Evolutionary conservation across 1,284 basidiomycete genomes (phyloP).

Genomic region (Stereum hirsutum): DNA sequence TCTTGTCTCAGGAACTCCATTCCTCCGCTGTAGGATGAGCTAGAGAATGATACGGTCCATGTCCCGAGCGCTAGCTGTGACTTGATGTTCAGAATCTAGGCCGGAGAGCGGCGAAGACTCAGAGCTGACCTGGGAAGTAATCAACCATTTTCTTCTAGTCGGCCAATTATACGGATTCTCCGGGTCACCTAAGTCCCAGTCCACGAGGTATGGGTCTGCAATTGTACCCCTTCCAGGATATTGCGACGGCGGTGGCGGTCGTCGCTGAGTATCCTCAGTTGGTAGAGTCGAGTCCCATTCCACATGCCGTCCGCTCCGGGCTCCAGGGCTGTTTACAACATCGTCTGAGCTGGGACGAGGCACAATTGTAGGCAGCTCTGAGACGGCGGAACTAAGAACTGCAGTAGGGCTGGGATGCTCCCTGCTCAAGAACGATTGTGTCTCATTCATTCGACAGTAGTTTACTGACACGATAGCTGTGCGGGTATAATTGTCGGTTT

Average conservation of each 20-base stretch:
- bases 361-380: too few species aligned
- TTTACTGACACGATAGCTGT: too few species aligned
- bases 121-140: conserved; percentile 39
- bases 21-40: conserved; percentile 51
- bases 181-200: conserved; percentile 45
- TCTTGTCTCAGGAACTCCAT: conserved; percentile 35
- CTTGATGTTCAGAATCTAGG: neutral
- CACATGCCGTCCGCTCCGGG: too few species aligned
- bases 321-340: too few species aligned
- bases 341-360: too few species aligned
- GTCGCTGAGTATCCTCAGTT: neutral
- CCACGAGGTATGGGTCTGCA: conserved; percentile 45
- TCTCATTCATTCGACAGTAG: too few species aligned
- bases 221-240: conserved; percentile 34
- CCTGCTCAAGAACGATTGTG: too few species aligned
- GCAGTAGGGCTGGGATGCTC: too few species aligned
- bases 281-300: neutral
- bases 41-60: conserved; percentile 55
- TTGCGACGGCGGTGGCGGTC: neutral
- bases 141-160: conserved; percentile 36
- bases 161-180: conserved; percentile 62
- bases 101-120: neutral
- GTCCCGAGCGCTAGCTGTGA: conserved; percentile 37
- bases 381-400: too few species aligned
- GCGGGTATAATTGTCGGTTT: too few species aligned